Base-by-base conservation (phyloP, 192 early-diverging fungal species). In the Coemansia sp. region DNA sequence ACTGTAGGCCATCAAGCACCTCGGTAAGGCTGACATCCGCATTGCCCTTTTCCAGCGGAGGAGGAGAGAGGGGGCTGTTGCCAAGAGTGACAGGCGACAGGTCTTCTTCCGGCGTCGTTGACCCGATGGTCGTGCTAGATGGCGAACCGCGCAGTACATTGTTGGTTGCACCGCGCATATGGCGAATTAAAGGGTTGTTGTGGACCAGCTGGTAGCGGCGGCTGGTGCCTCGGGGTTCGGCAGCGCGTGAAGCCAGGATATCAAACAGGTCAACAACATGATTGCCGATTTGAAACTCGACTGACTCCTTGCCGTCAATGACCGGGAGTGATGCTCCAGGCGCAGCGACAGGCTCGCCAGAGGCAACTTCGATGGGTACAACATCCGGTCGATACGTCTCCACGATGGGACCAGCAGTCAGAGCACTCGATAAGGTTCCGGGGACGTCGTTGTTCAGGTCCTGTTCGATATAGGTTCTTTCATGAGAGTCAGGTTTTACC, bases 1-100 rank as follows among this genome's bases (percentile, higher is more conserved):
- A 98, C 50, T 90, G 91, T 53, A 98, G 81, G 12, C 95, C 87
- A 26, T 86, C 86, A 19, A 98, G 85, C 38, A 95, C 88, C 70
- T 96, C 93, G 32, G 70, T 57, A 15, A 79, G 67, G 46, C 56
- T 72, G 38, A 79, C 34, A 40, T 69, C 70, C 12, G 46, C 53
- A 18, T 48, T 54, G 29, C 60, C 60, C 39, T 48, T 40, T 32
- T 48, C 60, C 15, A 56, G 52, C 24, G 10, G 15, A 26, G 35
- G 22, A 14, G 10, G n/a, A n/a, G n/a, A n/a, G n/a, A n/a, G n/a
- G n/a, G n/a, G 14, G 15, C 14, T 53, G 26, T 3, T 19, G 18
- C 26, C 29, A n/a, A 24, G 29, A 0, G 18, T 29, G 24, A 15
- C 46, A 11, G 46, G 46, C 14, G 46, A 29, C 12, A 50, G 46